Conservation (phyloP, 805 yeast genomes). For the Kodamaea laetipori region DNA sequence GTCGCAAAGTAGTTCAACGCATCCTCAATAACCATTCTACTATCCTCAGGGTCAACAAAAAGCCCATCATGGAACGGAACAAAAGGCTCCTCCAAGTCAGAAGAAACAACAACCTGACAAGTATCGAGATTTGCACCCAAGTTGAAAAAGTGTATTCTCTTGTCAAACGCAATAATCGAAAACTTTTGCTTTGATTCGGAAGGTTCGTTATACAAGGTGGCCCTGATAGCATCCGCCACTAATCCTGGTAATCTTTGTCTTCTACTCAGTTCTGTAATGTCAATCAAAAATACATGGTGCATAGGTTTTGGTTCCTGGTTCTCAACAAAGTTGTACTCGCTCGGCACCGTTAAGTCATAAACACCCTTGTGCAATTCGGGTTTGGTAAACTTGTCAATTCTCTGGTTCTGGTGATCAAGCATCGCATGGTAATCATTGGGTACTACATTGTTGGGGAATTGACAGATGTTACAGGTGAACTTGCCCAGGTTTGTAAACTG, state of each 20-base stretch:
- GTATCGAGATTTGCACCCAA: slow-evolving; percentile 56
- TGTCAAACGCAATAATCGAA: slow-evolving; percentile 77
- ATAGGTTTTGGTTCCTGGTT: slow-evolving; percentile 42
- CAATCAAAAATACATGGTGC: slow-evolving; percentile 74
- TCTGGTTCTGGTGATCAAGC: slow-evolving; percentile 58
- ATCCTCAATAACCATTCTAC: slow-evolving; percentile 62
- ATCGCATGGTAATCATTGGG: slow-evolving; percentile 69
- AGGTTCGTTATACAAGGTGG: slow-evolving; percentile 45
- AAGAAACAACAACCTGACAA: slow-evolving; percentile 59
- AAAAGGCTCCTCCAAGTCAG: slow-evolving; percentile 77
- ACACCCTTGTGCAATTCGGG: slow-evolving; percentile 84
- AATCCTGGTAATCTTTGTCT: slow-evolving; percentile 62
- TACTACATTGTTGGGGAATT: slow-evolving; percentile 63
- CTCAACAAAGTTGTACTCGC: slow-evolving; percentile 59
- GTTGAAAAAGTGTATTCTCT: slow-evolving; percentile 70
- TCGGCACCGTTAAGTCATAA: slow-evolving; percentile 81
- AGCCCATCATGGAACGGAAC: slow-evolving; percentile 78
- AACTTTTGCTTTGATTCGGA: slow-evolving; percentile 32
- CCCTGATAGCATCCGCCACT: slow-evolving; percentile 68
- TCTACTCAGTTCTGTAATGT: slow-evolving; percentile 60
- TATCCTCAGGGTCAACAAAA: slow-evolving; percentile 76
- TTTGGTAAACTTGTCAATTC: slow-evolving; percentile 62
- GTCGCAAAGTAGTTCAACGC: slow-evolving; percentile 64
- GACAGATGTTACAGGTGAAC: slow-evolving; percentile 86
- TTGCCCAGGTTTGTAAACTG: slow-evolving; percentile 60